A percentile compares a stretch with the other conserved stretches of the same genome.
Evolutionary conservation across 2,329 filamentous ascomycete species (phyloP).

Genomic region (Pseudocercospora cruenta): DNA sequence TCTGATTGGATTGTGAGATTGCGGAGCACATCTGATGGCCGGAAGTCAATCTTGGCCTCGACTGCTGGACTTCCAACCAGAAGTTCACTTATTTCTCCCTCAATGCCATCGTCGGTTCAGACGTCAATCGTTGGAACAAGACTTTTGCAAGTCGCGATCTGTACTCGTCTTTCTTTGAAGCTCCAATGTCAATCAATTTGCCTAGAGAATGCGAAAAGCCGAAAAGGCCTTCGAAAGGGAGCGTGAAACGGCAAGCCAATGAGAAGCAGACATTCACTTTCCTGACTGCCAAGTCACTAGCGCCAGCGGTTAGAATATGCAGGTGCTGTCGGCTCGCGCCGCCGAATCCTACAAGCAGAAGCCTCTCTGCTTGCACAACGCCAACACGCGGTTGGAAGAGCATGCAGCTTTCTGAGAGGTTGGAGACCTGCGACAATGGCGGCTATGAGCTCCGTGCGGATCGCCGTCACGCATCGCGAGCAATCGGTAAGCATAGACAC

Average conservation of each 20-base stretch:
- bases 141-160: too few species aligned
- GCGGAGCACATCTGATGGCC: slow-evolving; percentile 13
- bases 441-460: slow-evolving; percentile 3
- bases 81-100: too few species aligned
- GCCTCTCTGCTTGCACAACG: slow-evolving; percentile 20
- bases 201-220: neutral
- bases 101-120: too few species aligned
- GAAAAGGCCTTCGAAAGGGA: neutral
- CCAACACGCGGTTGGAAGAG: slow-evolving; percentile 14
- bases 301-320: slow-evolving; percentile 25
- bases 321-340: slow-evolving; percentile 19
- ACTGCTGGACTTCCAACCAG: neutral
- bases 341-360: slow-evolving; percentile 22
- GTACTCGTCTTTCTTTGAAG: too few species aligned
- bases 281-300: slow-evolving; percentile 23
- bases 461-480: slow-evolving; percentile 16
- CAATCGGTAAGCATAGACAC: slow-evolving; percentile 15
- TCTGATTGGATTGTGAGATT: slow-evolving; percentile 13
- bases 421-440: slow-evolving; percentile 15
- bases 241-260: neutral
- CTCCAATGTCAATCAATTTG: neutral
- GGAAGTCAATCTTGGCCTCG: slow-evolving; percentile 13
- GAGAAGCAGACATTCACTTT: slow-evolving; percentile 17
- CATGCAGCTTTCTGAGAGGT: slow-evolving; percentile 24
- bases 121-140: too few species aligned